Evolutionary conservation across 176 grass and related monocot species (phyloP).

Genomic region (Zizania latifolia): DNA sequence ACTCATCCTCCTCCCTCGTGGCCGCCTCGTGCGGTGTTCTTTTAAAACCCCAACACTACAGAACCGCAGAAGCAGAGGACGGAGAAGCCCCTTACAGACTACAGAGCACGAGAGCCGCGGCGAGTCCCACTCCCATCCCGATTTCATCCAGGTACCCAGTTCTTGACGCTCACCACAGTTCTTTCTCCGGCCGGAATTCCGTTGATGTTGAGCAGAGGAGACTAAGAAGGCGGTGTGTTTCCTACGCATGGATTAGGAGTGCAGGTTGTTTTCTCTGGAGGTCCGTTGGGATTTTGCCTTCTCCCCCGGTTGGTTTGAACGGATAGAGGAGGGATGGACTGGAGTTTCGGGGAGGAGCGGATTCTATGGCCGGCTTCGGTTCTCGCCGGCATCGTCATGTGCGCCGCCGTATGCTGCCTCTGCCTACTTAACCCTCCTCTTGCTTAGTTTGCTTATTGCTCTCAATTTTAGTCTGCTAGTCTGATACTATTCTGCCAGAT

Average conservation of each 20-base stretch:
- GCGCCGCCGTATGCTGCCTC: slow-evolving; percentile 23
- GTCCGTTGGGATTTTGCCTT: not conserved
- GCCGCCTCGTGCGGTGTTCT: too few species aligned
- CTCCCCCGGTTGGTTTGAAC: not conserved
- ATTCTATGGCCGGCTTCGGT: slow-evolving; percentile 43
- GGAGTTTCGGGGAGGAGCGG: slow-evolving; percentile 15
- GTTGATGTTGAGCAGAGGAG: not conserved
- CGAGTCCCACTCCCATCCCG: not conserved
- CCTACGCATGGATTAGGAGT: not conserved
- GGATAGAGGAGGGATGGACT: slow-evolving; percentile 12
- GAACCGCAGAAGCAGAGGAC: too few species aligned
- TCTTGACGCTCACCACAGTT: not conserved
- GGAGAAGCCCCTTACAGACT: too few species aligned
- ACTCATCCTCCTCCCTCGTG: too few species aligned
- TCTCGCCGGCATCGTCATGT: slow-evolving; percentile 39
- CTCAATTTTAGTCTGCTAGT: not conserved
- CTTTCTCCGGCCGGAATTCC: not conserved
- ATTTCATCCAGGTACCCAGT: not conserved
- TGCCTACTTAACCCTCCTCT: not conserved
- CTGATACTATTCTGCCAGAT: not conserved
- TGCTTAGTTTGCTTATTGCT: not conserved
- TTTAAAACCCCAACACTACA: too few species aligned
- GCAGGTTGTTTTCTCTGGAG: not conserved
- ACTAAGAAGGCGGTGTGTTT: not conserved
- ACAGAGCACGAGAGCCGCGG: too few species aligned